Evolutionary conservation across 371 early-diverging fungal genomes (phyloP).

Genomic region (Homolaphlyctis polyrhiza): DNA sequence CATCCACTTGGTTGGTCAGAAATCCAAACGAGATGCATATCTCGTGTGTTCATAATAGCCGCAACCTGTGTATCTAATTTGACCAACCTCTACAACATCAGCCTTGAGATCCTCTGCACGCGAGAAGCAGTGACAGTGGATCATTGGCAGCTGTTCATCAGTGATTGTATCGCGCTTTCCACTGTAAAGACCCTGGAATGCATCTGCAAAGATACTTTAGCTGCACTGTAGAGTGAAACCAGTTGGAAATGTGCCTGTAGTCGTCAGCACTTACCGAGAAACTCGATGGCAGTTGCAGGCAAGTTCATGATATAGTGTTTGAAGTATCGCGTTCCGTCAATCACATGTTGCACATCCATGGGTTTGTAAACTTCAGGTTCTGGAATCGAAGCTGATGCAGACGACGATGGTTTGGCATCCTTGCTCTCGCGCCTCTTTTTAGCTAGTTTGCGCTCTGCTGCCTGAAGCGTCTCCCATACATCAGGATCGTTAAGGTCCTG

Average conservation of each 20-base stretch:
- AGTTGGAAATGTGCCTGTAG: not conserved
- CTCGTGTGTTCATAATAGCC: not conserved
- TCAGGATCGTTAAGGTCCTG: slow-evolving; percentile 21
- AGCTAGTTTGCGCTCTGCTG: slow-evolving; percentile 2
- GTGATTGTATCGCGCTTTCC: slow-evolving; percentile 39
- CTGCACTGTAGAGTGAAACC: not conserved
- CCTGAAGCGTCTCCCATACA: slow-evolving; percentile 11
- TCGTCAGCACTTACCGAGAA: slow-evolving; percentile 57
- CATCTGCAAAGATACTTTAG: slow-evolving; percentile 20
- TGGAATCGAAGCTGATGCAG: too few relatives aligned
- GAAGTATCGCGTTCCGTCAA: slow-evolving; percentile 50
- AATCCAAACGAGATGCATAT: not conserved
- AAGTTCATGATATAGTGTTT: slow-evolving; percentile 97
- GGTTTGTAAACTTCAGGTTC: not conserved
- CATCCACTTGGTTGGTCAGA: not conserved
- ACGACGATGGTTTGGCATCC: not conserved
- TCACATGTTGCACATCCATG: not conserved
- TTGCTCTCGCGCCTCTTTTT: slow-evolving; percentile 9
- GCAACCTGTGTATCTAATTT: not conserved
- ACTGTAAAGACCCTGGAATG: slow-evolving; percentile 37
- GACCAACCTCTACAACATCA: slow-evolving; percentile 61
- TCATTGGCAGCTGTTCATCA: slow-evolving; percentile 61
- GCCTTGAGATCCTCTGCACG: slow-evolving; percentile 60
- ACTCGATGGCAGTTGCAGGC: slow-evolving; percentile 93
- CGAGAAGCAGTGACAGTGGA: slow-evolving; percentile 95